These are phyloP conservation scores for Leccinum uliginosum DNA, from an alignment of 768 basidiomycete species.

Conservation along the genomic window DNA sequence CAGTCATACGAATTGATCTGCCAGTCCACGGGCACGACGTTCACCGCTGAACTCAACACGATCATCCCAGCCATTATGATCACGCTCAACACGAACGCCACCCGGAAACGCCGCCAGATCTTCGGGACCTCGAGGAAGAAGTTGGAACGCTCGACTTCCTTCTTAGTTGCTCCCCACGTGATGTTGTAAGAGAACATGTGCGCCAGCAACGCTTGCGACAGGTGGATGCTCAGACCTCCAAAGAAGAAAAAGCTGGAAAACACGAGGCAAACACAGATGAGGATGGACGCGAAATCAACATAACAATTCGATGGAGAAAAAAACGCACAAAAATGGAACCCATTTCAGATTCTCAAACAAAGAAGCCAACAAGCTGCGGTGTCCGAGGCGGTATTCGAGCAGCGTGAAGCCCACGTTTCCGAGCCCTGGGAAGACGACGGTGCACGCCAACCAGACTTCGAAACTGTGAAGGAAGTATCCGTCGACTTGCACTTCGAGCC, in stretches of 20 bases:
- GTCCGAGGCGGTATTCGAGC: slow-evolving; percentile 71
- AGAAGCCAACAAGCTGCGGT: slow-evolving; percentile 21
- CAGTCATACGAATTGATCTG: slow-evolving; percentile 55
- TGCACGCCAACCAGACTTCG: slow-evolving; percentile 78
- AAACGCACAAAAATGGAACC: slow-evolving; percentile 37
- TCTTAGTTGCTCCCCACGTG: slow-evolving; percentile 59
- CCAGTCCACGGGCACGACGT: slow-evolving; percentile 62
- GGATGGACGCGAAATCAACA: neutral
- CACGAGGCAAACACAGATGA: neutral
- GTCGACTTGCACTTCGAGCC: slow-evolving; percentile 65
- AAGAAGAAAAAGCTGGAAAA: slow-evolving; percentile 45
- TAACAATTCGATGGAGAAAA: neutral
- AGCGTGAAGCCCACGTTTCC: slow-evolving; percentile 71
- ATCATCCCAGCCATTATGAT: slow-evolving; percentile 49
- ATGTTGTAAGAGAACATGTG: slow-evolving; percentile 60
- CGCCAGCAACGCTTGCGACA: slow-evolving; percentile 48
- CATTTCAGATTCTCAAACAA: slow-evolving; percentile 26
- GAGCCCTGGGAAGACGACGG: slow-evolving; percentile 68
- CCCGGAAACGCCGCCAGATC: slow-evolving; percentile 75
- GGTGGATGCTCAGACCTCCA: slow-evolving; percentile 51
- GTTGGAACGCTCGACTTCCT: slow-evolving; percentile 87
- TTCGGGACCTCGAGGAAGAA: slow-evolving; percentile 88
- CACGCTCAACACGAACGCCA: slow-evolving; percentile 52
- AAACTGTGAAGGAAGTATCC: slow-evolving; percentile 75
- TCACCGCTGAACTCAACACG: slow-evolving; percentile 42